phyloP scores from a whole-genome alignment of 257 asterid genomes.

The Nicotiana paniculata region DNA sequence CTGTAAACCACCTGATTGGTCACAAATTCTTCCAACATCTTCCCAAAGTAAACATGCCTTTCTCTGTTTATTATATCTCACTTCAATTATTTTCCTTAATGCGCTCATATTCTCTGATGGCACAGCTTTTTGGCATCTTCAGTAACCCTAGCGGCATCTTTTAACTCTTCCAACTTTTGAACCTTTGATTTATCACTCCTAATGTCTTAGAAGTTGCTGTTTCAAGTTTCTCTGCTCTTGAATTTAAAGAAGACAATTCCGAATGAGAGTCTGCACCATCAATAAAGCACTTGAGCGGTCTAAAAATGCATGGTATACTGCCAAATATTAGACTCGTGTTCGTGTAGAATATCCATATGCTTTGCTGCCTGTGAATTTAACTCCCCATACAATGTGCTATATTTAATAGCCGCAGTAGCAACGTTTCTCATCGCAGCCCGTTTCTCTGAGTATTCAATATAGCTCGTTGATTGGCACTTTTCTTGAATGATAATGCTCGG shows the following conservation, averaged over 20 bases:
- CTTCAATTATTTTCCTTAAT: constrained; percentile 43
- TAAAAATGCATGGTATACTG: constrained; percentile 65
- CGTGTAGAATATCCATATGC: constrained; percentile 69
- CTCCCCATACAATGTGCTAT: constrained; percentile 70
- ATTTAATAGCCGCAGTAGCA: constrained; percentile 82
- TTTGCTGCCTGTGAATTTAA: constrained; percentile 64
- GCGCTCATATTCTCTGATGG: constrained; percentile 70
- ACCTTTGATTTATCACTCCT: constrained; percentile 69
- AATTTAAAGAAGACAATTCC: constrained; percentile 69
- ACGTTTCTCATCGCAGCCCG: constrained; percentile 65
- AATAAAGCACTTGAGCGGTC: constrained; percentile 86
- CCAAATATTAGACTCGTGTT: constrained; percentile 78
- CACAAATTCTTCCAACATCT: not conserved
- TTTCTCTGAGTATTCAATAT: constrained; percentile 9
- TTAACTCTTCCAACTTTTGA: constrained; percentile 61
- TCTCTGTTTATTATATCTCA: not conserved
- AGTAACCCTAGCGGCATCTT: constrained; percentile 62
- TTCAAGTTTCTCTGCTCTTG: constrained; percentile 73
- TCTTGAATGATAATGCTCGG: not conserved
- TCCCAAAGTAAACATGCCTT: not conserved
- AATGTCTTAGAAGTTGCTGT: constrained; percentile 58
- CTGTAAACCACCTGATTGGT: constrained; percentile 49
- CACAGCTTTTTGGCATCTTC: constrained; percentile 77
- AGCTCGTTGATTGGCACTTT: not conserved
- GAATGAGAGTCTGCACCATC: constrained; percentile 87